A percentile compares a stretch with the other conserved stretches of the same genome.
These are phyloP conservation scores for Starmerella lactis-condensi DNA, from an alignment of 805 yeast species.

Conservation along the genomic window DNA sequence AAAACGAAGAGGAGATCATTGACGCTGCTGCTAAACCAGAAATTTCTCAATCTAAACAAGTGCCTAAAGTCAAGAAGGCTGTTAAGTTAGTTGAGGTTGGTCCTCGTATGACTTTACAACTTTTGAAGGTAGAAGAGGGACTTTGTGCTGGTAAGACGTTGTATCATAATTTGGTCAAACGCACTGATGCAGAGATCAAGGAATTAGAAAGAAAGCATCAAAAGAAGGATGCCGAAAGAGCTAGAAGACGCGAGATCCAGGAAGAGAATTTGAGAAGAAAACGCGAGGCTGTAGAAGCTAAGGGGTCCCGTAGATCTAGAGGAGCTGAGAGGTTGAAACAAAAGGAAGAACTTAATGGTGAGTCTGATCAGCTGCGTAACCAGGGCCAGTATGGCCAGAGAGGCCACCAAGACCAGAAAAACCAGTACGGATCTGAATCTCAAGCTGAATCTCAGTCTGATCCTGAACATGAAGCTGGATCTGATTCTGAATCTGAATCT, in stretches of 20 bases:
- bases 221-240: slow-evolving; percentile 41
- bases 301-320: slow-evolving; percentile 48
- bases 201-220: slow-evolving; percentile 52
- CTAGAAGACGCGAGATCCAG: slow-evolving; percentile 57
- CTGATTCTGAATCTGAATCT: slow-evolving; percentile 5
- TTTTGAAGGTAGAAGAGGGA: slow-evolving; percentile 83
- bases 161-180: slow-evolving; percentile 55
- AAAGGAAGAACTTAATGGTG: slow-evolving; percentile 8
- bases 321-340: slow-evolving; percentile 25
- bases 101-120: slow-evolving; percentile 60
- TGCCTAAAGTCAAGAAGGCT: slow-evolving; percentile 46
- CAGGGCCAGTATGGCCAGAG: slow-evolving; percentile 16
- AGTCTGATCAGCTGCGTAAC: slow-evolving; percentile 14
- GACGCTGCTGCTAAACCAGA: slow-evolving; percentile 30
- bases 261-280: slow-evolving; percentile 56
- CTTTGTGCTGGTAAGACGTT: slow-evolving; percentile 74
- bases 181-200: slow-evolving; percentile 41
- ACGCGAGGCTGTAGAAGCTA: slow-evolving; percentile 52
- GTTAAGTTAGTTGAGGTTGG: slow-evolving; percentile 85
- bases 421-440: neutral
- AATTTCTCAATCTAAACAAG: slow-evolving; percentile 13
- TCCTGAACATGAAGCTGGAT: slow-evolving; percentile 4
- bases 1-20: slow-evolving; percentile 76
- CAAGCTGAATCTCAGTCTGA: slow-evolving; percentile 1
- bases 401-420: slow-evolving; percentile 10